A percentile compares a stretch with the other conserved stretches of the same genome.
Evolutionary conservation across 345 rosid genomes (phyloP).

Genomic region (Gossypium turneri): DNA sequence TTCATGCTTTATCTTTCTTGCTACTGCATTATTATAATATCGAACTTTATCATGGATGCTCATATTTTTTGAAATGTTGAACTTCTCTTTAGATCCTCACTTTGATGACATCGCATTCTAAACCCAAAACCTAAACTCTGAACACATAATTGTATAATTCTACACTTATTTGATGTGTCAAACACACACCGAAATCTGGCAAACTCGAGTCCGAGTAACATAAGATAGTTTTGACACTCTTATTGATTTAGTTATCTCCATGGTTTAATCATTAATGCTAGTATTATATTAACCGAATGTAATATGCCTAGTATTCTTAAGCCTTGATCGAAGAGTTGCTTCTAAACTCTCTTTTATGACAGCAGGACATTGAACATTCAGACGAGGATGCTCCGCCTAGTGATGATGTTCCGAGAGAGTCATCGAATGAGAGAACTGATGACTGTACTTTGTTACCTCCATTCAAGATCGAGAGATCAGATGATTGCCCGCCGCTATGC

Average conservation of each 20-base stretch:
- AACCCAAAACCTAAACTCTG: neutral
- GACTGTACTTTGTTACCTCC: conserved; percentile 36
- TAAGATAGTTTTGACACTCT: too few relatives aligned
- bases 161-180: neutral
- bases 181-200: neutral
- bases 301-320: neutral
- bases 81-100: neutral
- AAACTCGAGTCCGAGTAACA: neutral
- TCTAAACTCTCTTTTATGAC: conserved; percentile 12
- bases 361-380: conserved; percentile 36
- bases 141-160: neutral
- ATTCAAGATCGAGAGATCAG: conserved; percentile 47
- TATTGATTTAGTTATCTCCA: neutral
- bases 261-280: neutral
- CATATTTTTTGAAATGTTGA: neutral
- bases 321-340: neutral
- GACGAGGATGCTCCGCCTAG: conserved; percentile 20
- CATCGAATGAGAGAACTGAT: conserved; percentile 36
- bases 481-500: conserved; percentile 41
- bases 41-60: neutral
- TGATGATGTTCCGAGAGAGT: neutral
- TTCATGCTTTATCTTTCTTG: conserved; percentile 23
- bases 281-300: neutral
- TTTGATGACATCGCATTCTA: neutral
- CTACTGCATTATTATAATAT: neutral